Evolutionary conservation across 2,329 filamentous ascomycete species (phyloP).

Genomic region (Cercospora brassicicola): DNA sequence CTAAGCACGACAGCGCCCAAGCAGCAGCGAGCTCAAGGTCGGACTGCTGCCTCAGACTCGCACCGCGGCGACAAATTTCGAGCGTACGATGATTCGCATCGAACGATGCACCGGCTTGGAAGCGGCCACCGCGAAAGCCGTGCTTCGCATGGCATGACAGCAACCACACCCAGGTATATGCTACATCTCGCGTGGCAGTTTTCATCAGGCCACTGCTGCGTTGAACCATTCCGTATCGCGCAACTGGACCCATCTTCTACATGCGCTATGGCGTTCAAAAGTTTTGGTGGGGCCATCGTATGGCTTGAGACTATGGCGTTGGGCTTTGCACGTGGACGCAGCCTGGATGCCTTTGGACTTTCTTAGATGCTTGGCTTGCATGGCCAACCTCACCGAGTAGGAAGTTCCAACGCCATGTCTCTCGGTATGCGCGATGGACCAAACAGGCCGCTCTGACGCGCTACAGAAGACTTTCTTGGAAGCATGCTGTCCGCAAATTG

Average conservation of each 20-base stretch:
- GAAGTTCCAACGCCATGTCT: not conserved
- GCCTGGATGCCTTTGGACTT: not conserved
- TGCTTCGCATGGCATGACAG: not conserved
- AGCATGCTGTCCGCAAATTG: not conserved
- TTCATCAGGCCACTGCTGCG: not conserved
- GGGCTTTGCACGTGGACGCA: not conserved
- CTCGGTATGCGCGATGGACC: not conserved
- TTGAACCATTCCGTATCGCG: not conserved
- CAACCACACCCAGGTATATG: not conserved
- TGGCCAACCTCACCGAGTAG: not conserved
- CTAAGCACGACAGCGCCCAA: not conserved
- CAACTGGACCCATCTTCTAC: not conserved
- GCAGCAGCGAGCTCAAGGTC: not conserved
- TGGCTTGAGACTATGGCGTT: not conserved
- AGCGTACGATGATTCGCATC: not conserved
- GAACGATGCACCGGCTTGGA: not conserved
- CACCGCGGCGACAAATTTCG: not conserved
- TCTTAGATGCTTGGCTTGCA: slow-evolving; percentile 1
- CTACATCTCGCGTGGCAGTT: not conserved
- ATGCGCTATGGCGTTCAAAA: not conserved
- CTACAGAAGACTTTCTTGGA: not conserved
- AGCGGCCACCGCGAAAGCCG: not conserved
- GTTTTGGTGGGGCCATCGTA: not conserved
- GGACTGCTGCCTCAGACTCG: not conserved
- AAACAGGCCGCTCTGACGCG: not conserved